A percentile compares a stretch with the other conserved stretches of the same genome.
phyloP scores from a whole-genome alignment of 805 yeast species.

The Deakozyma indianensis region DNA sequence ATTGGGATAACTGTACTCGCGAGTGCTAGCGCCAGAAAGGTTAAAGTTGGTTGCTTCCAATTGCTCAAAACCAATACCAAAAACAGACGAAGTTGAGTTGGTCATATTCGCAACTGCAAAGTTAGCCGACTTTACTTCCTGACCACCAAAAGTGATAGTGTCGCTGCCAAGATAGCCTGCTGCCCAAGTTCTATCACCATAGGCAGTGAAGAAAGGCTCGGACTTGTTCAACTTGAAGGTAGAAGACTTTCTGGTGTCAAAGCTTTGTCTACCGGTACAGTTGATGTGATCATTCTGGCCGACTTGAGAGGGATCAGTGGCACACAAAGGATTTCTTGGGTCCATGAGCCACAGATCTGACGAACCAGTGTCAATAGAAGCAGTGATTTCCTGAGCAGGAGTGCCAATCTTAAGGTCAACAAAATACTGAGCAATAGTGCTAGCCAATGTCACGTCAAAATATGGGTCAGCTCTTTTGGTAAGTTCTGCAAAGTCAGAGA shows the following conservation, averaged over 20 bases:
- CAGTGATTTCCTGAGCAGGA: constrained; percentile 29
- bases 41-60: constrained; percentile 22
- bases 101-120: constrained; percentile 64
- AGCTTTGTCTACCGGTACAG: not conserved
- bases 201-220: constrained; percentile 15
- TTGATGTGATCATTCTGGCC: not conserved
- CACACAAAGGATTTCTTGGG: constrained; percentile 25
- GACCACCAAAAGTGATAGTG: constrained; percentile 37
- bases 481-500: not conserved
- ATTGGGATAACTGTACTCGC: constrained; percentile 13
- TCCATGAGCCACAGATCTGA: constrained; percentile 43
- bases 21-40: constrained; percentile 6
- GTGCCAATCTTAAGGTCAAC: constrained; percentile 28
- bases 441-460: not conserved
- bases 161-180: constrained; percentile 52
- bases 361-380: constrained; percentile 48
- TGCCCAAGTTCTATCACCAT: constrained; percentile 35
- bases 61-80: constrained; percentile 23
- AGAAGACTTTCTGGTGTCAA: not conserved
- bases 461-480: not conserved
- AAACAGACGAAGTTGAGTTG: constrained; percentile 44
- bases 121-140: constrained; percentile 36
- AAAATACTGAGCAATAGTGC: not conserved
- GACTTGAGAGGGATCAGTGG: not conserved
- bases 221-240: constrained; percentile 2